These are phyloP conservation scores for Neurospora crassa DNA, from an alignment of 2,329 filamentous ascomycete species.

Conservation along the genomic window DNA sequence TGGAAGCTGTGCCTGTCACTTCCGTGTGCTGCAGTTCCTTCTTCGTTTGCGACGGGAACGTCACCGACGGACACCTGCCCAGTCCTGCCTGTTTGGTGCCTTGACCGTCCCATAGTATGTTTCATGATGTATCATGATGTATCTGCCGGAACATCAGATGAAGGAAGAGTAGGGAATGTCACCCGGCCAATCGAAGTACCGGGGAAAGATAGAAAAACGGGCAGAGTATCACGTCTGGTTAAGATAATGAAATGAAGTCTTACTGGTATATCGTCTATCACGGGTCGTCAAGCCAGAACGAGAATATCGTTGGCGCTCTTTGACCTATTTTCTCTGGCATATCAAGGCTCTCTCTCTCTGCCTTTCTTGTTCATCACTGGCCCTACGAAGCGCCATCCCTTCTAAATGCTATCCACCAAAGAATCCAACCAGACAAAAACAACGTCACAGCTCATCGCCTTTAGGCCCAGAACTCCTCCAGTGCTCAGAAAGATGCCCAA, in stretches of 20 bases:
- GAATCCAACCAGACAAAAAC: background rate
- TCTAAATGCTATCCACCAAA: background rate
- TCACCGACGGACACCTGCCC: background rate
- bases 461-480: background rate
- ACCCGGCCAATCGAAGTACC: background rate
- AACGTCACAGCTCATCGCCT: background rate
- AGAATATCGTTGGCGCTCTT: background rate
- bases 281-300: background rate
- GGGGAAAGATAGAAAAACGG: background rate
- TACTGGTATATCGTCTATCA: background rate
- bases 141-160: background rate
- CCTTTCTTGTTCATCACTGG: background rate
- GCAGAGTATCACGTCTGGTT: background rate
- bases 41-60: background rate
- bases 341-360: background rate
- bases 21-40: background rate
- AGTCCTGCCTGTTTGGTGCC: background rate
- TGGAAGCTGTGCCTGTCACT: background rate
- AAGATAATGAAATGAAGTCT: background rate
- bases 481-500: background rate
- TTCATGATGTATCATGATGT: too few relatives aligned
- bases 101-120: background rate
- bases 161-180: background rate
- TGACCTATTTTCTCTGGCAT: background rate
- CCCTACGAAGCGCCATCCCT: background rate